These are phyloP conservation scores for Xylaria hypoxylon DNA, from an alignment of 2,329 filamentous ascomycete species.

Conservation along the genomic window DNA sequence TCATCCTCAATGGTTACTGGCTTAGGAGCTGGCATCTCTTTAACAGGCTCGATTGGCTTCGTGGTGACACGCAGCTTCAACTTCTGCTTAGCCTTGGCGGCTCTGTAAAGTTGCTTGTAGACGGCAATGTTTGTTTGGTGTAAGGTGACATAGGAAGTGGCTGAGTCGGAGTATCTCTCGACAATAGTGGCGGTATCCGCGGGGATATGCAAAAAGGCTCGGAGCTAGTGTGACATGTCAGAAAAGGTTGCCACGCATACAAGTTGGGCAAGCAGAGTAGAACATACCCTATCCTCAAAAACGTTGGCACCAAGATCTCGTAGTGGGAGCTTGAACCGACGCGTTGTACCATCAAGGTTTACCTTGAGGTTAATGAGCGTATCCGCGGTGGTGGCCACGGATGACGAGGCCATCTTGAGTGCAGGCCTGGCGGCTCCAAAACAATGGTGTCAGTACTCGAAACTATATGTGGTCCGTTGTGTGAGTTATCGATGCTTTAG, in stretches of 20 bases:
- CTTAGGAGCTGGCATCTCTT: conserved; percentile 53
- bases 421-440: conserved; percentile 21
- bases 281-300: conserved; percentile 84
- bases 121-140: conserved; percentile 81
- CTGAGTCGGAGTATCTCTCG: conserved; percentile 96
- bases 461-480: not conserved
- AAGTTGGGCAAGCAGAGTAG: not conserved
- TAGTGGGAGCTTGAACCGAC: conserved; percentile 90
- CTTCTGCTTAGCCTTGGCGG: conserved; percentile 98
- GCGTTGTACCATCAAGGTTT: conserved; percentile 77
- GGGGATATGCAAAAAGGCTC: conserved; percentile 73
- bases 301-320: conserved; percentile 80
- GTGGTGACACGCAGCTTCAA: conserved; percentile 83
- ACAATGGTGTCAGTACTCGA: conserved; percentile 8
- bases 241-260: not conserved
- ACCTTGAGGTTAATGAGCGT: conserved; percentile 89
- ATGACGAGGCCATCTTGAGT: conserved; percentile 54
- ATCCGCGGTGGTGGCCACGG: conserved; percentile 61
- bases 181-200: conserved; percentile 73
- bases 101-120: conserved; percentile 96
- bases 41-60: conserved; percentile 46
- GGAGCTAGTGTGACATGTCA: conserved; percentile 67
- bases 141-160: conserved; percentile 81
- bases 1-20: conserved; percentile 65
- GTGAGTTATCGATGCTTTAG: conserved; percentile 6